Evolutionary conservation across 768 basidiomycete species (phyloP).

Genomic region (Grammothele lineata): DNA sequence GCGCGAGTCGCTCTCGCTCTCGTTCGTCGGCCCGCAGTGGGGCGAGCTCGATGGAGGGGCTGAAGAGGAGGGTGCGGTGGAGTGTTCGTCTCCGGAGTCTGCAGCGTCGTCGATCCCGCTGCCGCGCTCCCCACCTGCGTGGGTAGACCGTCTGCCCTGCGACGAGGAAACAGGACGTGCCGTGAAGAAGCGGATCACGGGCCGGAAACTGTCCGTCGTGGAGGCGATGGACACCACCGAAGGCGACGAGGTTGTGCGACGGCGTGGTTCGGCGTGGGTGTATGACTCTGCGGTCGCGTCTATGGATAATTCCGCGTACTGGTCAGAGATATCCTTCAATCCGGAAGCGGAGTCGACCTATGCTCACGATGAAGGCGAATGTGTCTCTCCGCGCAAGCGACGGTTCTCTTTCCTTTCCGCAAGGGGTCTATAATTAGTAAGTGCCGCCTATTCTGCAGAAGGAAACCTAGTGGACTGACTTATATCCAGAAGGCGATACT

Average conservation of each 20-base stretch:
- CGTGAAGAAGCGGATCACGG: conserved; percentile 12
- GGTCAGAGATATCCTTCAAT: background rate
- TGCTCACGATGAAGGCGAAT: background rate
- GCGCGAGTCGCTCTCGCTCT: conserved; percentile 5
- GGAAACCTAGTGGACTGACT: too few relatives aligned
- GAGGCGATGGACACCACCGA: background rate
- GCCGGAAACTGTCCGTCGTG: conserved; percentile 5
- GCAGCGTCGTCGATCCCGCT: too few relatives aligned
- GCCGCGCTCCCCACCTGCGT: too few relatives aligned
- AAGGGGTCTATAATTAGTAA: conserved; percentile 3
- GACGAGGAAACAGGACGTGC: background rate
- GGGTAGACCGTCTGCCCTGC: background rate
- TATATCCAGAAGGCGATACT: too few relatives aligned
- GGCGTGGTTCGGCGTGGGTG: conserved; percentile 6
- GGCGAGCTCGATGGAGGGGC: background rate
- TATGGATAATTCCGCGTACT: background rate
- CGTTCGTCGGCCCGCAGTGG: background rate
- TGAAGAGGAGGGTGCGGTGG: background rate
- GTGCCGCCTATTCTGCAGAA: too few relatives aligned
- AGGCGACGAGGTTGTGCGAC: background rate
- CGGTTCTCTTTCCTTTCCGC: conserved; percentile 12
- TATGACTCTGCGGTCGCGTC: conserved; percentile 12
- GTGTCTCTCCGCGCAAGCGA: conserved; percentile 7
- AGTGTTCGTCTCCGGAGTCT: too few relatives aligned
- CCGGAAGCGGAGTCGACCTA: background rate